Evolutionary conservation across 805 yeast species (phyloP), one percentile per base, ranked within the genome.

Genomic region (Candida tibetensis): DNA sequence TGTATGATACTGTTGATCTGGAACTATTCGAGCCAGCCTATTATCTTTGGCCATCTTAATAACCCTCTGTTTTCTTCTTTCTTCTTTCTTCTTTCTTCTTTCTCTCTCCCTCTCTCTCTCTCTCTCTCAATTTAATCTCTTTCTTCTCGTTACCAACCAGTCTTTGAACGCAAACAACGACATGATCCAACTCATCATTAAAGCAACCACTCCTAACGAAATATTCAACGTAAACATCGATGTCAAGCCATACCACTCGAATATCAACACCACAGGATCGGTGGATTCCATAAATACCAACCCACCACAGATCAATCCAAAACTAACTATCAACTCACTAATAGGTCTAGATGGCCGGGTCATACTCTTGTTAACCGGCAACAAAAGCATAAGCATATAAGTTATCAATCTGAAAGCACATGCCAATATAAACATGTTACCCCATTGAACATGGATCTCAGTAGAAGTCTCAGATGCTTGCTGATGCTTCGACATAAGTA

Each of bases 151-250:
- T 14, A 30, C 30, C 19, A 77, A 46, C 70, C 75, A 69, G 46
- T 77, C 79, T 52, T 74, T 82, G 62, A 81, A 67, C 34, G 81
- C 69, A 55, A 88, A 75, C 12, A 89, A 65, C 5, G 68, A 34
- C 85, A 87, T 85, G 42, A 81, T 79, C 95, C 96, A 89, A 1
- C 85, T 84, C 96, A 93, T 89, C 8, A 89, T 43, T 30, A 91
- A 66, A 2, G 91, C 77, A 25, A 84, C 73, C 32, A 79, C 41
- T 8, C 98, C 98, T 41, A 93, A 84, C 42, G 85, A 77, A 26
- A 91, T 77, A 58, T 91, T 93, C 55, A 91, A 76, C 1, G 93
- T 85, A 63, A 93, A 91, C 97, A 93, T 90, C 36, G 82, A 71
- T 19, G 93, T 86, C 43, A 81, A 70, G 3, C 95, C 95, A 51